These are phyloP conservation scores for Cyclotella baltica DNA, from an alignment of 108 stramenopile species.

Conservation along the genomic window DNA sequence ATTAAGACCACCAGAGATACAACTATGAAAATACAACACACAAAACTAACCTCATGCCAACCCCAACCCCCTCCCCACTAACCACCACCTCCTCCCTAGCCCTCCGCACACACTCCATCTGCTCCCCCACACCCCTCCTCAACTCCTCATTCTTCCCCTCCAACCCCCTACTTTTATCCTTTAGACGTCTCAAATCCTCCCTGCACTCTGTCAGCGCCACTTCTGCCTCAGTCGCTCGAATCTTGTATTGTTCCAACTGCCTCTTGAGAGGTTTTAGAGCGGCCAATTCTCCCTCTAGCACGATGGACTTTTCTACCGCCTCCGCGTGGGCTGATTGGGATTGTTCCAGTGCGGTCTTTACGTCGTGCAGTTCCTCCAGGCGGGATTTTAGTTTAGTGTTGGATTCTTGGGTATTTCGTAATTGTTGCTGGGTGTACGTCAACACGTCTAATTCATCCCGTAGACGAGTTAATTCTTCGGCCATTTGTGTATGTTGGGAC, in stretches of 20 bases:
- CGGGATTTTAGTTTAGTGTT: conserved; percentile 72
- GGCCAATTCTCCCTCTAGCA: conserved; percentile 75
- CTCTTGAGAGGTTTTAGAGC: conserved; percentile 68
- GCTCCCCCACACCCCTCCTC: conserved; percentile 47
- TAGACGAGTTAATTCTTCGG: conserved; percentile 61
- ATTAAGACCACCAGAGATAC: not conserved
- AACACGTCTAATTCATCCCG: conserved; percentile 84
- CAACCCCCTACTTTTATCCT: conserved; percentile 51
- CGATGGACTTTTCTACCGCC: conserved; percentile 76
- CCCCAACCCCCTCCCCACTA: conserved; percentile 60
- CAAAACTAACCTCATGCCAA: conserved; percentile 64
- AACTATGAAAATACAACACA: not conserved
- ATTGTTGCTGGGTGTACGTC: conserved; percentile 60
- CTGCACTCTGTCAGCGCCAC: conserved; percentile 75
- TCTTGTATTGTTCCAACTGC: conserved; percentile 83
- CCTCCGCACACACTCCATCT: conserved; percentile 61
- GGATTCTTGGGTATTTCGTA: conserved; percentile 67
- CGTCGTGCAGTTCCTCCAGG: conserved; percentile 69
- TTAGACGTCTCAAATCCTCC: conserved; percentile 54
- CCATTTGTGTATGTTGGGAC: conserved; percentile 34
- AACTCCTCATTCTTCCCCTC: conserved; percentile 57
- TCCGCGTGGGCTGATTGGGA: conserved; percentile 82
- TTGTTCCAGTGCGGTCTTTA: conserved; percentile 70
- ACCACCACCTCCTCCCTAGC: conserved; percentile 40
- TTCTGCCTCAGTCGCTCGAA: conserved; percentile 75